Evolutionary conservation across 345 rosid species (phyloP), one percentile per base, ranked within the genome.

Genomic region (Noccaea caerulescens): DNA sequence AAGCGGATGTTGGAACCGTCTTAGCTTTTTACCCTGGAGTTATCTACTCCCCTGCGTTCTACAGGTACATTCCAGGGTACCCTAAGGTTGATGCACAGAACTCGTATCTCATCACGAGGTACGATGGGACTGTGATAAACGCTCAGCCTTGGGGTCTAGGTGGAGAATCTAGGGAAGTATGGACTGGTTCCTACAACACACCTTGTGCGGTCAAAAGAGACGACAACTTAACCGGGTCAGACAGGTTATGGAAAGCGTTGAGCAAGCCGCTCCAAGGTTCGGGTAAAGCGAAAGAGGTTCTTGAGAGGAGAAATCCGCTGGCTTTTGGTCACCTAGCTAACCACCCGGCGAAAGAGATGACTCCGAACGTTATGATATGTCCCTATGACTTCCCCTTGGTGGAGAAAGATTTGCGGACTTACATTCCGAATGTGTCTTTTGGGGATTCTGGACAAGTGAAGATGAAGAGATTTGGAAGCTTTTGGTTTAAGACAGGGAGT

Each of bases 131-230:
- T 12, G 95, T 91, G 58, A 89, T 94, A 76, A 87, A 91, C 77
- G 95, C 93, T 57, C 88, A 89, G 72, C 89, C 97, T 68, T 91
- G 99, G 99, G 96, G 95, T 66, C 63, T 46, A 27, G 97, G 97
- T 6, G 89, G 85, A 16, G 85, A 89, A 58, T 37, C 73, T 37
- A 86, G 92, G 36, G 87, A 88, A 71, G 54, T 80, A 9, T 94
- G 99, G 99, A 77, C 81, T 71, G 99, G 95, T 36, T 75, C 71
- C 25, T 69, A 42, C 37, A 55, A 42, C 37, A 55, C 54, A 49
- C 78, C 79, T 57, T 71, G 77, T 57, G 70, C 73, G 18, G 41
- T 56, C 61, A 72, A 23, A 56, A 36, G 74, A 58, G 46, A 55
- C 13, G 46, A 55, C 13, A 75, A 70, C 30, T 27, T 27, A 68